These are phyloP conservation scores for Chlorella variabilis DNA, from an alignment of 163 green algal species.

Conservation along the genomic window DNA sequence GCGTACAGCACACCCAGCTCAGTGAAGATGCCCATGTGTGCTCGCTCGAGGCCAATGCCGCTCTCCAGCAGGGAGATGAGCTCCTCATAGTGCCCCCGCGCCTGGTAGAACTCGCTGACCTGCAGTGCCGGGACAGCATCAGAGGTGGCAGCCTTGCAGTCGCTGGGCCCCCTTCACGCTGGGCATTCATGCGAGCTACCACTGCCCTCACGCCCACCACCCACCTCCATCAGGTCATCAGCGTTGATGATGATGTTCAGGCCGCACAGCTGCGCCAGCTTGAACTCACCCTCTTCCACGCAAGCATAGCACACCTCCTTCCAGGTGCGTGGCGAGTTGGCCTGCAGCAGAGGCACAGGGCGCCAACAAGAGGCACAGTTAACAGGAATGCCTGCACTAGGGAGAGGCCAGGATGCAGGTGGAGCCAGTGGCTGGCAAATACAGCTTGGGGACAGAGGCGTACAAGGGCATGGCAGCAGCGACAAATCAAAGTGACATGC, in stretches of 20 bases:
- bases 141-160: too few relatives aligned
- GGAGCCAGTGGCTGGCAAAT: too few relatives aligned
- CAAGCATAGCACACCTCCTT: constrained; percentile 99
- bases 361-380: not conserved
- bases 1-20: constrained; percentile 72
- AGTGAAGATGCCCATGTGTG: constrained; percentile 99
- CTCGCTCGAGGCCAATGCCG: constrained; percentile 97
- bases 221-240: constrained; percentile 97
- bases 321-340: constrained; percentile 93
- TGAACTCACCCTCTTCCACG: constrained; percentile 96
- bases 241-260: constrained; percentile 99
- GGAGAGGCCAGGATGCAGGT: too few relatives aligned
- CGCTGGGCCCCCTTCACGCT: too few relatives aligned
- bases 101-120: constrained; percentile 95
- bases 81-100: constrained; percentile 89
- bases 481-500: not conserved
- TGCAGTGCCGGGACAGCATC: too few relatives aligned
- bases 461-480: too few relatives aligned
- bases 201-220: not conserved
- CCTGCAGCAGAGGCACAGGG: constrained; percentile 35
- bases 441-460: too few relatives aligned
- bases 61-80: constrained; percentile 96
- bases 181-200: too few relatives aligned
- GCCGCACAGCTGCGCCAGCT: constrained; percentile 95
- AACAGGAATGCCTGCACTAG: too few relatives aligned